These are phyloP conservation scores for Ascochyta lentis DNA, from an alignment of 2,329 filamentous ascomycete genomes.

Conservation along the genomic window DNA sequence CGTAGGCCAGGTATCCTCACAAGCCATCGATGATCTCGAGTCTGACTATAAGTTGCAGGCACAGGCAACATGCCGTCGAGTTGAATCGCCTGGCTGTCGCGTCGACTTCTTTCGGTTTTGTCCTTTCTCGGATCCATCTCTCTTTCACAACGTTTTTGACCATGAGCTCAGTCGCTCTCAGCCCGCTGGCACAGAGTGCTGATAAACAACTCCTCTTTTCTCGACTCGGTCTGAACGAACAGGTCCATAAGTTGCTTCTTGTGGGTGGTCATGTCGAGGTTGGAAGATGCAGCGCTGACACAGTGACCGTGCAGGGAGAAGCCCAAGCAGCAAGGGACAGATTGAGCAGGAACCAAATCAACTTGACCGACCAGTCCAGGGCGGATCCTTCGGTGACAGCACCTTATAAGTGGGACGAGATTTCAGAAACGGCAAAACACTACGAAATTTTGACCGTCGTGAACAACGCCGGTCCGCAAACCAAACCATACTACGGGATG, in stretches of 20 bases:
- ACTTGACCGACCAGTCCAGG: constrained; percentile 49
- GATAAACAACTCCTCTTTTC: constrained; percentile 54
- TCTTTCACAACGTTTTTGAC: not conserved
- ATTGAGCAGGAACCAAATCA: constrained; percentile 49
- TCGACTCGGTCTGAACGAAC: constrained; percentile 51
- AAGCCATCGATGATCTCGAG: constrained; percentile 12
- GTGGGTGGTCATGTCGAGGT: constrained; percentile 38
- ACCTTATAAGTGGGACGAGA: constrained; percentile 56
- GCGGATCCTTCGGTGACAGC: constrained; percentile 36
- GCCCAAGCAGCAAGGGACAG: constrained; percentile 51
- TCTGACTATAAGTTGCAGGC: constrained; percentile 30
- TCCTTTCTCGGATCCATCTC: constrained; percentile 8
- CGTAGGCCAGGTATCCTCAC: constrained; percentile 8
- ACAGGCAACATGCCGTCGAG: not conserved
- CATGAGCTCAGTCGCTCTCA: constrained; percentile 7
- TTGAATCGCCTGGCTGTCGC: constrained; percentile 1
- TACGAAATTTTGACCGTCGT: constrained; percentile 53
- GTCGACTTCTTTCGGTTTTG: constrained; percentile 20
- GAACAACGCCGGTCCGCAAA: constrained; percentile 47
- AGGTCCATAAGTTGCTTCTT: constrained; percentile 54
- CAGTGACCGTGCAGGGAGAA: constrained; percentile 47
- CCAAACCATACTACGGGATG: constrained; percentile 51
- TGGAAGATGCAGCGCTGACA: constrained; percentile 13
- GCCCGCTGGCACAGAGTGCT: constrained; percentile 52
- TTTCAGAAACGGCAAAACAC: constrained; percentile 57